phyloP scores from a whole-genome alignment of 106 monocot species.

The Platanthera zijinensis region DNA sequence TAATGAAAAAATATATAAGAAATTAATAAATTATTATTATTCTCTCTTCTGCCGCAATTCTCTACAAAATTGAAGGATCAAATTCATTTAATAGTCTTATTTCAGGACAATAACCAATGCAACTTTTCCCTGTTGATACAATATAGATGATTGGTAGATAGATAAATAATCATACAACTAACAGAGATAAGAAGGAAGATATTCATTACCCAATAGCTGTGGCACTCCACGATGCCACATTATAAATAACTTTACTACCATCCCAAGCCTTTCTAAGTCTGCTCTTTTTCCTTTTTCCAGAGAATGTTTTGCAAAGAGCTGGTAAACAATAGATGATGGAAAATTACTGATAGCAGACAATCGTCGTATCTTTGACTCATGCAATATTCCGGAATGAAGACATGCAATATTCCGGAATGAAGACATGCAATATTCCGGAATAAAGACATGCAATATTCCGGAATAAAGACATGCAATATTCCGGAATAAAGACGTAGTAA shows the following conservation, averaged over 20 bases:
- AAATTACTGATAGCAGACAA: background rate
- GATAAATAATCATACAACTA: background rate
- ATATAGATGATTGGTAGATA: background rate
- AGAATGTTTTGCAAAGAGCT: constrained; percentile 83
- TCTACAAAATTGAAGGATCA: too few species aligned
- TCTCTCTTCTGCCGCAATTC: too few species aligned
- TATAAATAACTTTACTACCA: constrained; percentile 77
- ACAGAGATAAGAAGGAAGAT: background rate
- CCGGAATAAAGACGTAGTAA: background rate
- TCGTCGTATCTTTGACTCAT: background rate
- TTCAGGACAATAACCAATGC: too few species aligned
- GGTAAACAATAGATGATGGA: background rate
- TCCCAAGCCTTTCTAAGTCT: constrained; percentile 74
- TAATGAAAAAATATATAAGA: too few species aligned
- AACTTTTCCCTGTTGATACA: too few species aligned
- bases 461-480: background rate
- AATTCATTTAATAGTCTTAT: too few species aligned
- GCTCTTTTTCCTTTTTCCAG: constrained; percentile 58
- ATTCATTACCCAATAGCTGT: constrained; percentile 71
- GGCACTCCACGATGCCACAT: constrained; percentile 85
- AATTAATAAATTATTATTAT: too few species aligned
- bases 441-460: background rate
- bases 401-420: too few species aligned
- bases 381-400: background rate
- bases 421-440: background rate